phyloP scores from a whole-genome alignment of 257 asterid species.

The Thymus quinquecostatus region DNA sequence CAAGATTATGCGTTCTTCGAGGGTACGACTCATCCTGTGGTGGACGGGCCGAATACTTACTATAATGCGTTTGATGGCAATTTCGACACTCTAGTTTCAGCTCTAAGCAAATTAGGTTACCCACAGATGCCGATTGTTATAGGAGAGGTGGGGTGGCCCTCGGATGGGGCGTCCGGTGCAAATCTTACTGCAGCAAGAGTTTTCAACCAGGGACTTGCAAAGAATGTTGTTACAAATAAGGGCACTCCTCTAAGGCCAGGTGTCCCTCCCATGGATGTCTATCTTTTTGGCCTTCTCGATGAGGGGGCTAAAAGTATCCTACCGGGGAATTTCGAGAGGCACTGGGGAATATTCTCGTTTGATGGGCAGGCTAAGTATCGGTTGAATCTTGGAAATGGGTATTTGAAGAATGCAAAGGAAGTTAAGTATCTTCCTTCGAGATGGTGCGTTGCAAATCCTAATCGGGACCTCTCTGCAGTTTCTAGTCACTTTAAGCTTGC shows the following conservation, averaged over 20 bases:
- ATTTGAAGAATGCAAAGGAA: slow-evolving; percentile 64
- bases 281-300: slow-evolving; percentile 84
- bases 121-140: slow-evolving; percentile 81
- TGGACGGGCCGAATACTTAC: slow-evolving; percentile 81
- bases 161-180: slow-evolving; percentile 78
- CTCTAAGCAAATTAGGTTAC: slow-evolving; percentile 73
- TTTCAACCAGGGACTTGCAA: slow-evolving; percentile 81
- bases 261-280: slow-evolving; percentile 77
- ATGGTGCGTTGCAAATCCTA: slow-evolving; percentile 90
- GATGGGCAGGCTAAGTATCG: slow-evolving; percentile 94
- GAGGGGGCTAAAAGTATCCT: slow-evolving; percentile 84
- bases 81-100: slow-evolving; percentile 81
- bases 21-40: slow-evolving; percentile 79
- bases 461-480: slow-evolving; percentile 66
- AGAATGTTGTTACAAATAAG: slow-evolving; percentile 55
- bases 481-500: slow-evolving; percentile 69
- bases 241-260: slow-evolving; percentile 93
- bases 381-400: slow-evolving; percentile 75
- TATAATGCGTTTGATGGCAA: slow-evolving; percentile 91
- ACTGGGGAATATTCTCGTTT: slow-evolving; percentile 92
- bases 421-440: slow-evolving; percentile 85
- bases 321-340: slow-evolving; percentile 92
- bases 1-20: slow-evolving; percentile 92
- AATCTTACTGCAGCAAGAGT: slow-evolving; percentile 79
- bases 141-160: slow-evolving; percentile 97